Evolutionary conservation across 1,139 yeast species (phyloP).

Genomic region (Geotrichum klebahnii): DNA sequence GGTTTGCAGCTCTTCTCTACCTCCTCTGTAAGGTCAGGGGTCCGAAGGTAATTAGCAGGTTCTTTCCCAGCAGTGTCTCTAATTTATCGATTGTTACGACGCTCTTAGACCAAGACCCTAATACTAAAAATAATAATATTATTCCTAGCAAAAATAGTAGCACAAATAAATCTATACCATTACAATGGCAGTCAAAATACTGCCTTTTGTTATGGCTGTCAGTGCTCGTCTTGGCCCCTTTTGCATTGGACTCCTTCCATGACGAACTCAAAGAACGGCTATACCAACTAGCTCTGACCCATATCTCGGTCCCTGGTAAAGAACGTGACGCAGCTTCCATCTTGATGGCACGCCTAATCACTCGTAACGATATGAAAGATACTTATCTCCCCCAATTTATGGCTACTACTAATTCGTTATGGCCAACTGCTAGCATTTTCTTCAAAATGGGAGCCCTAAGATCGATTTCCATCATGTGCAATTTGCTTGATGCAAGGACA

Average conservation of each 20-base stretch:
- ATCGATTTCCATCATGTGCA: conserved; percentile 25
- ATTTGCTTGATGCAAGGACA: conserved; percentile 22
- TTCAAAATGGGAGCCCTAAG: conserved; percentile 30
- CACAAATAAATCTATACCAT: no score
- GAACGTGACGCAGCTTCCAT: no score
- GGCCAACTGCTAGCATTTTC: conserved; percentile 19
- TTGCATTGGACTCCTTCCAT: no score
- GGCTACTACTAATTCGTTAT: conserved; percentile 10
- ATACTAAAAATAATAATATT: no score
- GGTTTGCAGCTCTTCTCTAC: conserved; percentile 43
- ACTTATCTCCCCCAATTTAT: conserved; percentile 27
- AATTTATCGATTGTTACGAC: conserved; percentile 19
- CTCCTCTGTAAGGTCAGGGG: conserved; percentile 63
- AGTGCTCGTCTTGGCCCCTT: no score
- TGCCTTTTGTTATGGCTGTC: no score
- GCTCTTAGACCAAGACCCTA: conserved; percentile 11
- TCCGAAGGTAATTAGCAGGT: conserved; percentile 53
- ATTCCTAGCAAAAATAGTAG: conserved; percentile 57
- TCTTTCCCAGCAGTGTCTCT: conserved; percentile 56
- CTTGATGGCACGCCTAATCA: conserved; percentile 46
- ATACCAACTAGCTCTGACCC: no score
- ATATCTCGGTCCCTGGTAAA: no score
- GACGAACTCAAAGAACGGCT: no score
- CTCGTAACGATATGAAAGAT: conserved; percentile 39
- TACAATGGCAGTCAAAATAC: no score